Conservation (phyloP, 306 rosid genomes). For the Psophocarpus tetragonolobus region DNA sequence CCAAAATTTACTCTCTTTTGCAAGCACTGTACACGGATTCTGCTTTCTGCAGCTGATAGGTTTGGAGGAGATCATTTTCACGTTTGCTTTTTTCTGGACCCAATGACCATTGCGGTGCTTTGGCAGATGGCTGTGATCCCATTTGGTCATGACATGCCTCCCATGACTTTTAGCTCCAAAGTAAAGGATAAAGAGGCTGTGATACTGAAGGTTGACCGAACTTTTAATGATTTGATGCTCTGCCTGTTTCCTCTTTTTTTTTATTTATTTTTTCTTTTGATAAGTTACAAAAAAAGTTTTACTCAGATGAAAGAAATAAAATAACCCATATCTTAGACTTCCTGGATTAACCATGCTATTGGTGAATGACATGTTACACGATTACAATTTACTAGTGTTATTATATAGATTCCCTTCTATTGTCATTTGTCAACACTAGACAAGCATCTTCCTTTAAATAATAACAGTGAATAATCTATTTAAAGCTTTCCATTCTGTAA, state of each 20-base stretch:
- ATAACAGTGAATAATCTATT: background rate
- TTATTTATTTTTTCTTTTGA: background rate
- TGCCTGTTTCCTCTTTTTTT: constrained; percentile 17
- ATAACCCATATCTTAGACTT: constrained; percentile 35
- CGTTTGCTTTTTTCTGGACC: constrained; percentile 31
- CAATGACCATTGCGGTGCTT: constrained; percentile 25
- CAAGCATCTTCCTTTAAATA: background rate
- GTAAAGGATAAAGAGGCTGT: constrained; percentile 43
- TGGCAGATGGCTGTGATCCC: constrained; percentile 37
- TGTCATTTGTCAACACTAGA: constrained; percentile 10
- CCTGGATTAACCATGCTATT: constrained; percentile 26
- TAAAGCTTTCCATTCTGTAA: constrained; percentile 41
- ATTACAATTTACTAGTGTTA: background rate
- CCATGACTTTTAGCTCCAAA: constrained; percentile 36
- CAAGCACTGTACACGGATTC: constrained; percentile 9
- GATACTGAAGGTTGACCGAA: constrained; percentile 43
- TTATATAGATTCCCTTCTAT: constrained; percentile 26
- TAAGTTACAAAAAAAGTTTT: constrained; percentile 19
- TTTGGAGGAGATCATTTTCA: constrained; percentile 26
- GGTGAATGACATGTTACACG: constrained; percentile 5
- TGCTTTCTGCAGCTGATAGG: constrained; percentile 32
- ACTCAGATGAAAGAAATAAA: constrained; percentile 40
- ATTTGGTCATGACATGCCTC: constrained; percentile 41
- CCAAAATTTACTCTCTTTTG: constrained; percentile 8
- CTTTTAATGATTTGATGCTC: constrained; percentile 55